Conservation (phyloP, 768 basidiomycete species). For the Podaxis rugospora region DNA sequence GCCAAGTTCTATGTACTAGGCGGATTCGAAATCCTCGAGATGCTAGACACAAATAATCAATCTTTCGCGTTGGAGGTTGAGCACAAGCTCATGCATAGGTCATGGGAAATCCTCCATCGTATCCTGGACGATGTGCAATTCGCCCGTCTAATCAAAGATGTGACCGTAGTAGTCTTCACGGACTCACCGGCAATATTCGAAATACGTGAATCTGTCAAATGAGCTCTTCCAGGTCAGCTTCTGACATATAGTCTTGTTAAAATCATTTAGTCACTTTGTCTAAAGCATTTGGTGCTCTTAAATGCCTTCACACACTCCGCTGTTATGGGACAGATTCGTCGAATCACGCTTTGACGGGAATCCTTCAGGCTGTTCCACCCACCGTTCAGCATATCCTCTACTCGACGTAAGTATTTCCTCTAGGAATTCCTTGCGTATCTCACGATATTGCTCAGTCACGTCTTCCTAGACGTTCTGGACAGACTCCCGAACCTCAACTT, state of each 20-base stretch:
- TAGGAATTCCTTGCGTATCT: neutral
- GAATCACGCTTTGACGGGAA: slow-evolving; percentile 23
- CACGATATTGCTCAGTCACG: neutral
- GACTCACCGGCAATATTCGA: slow-evolving; percentile 33
- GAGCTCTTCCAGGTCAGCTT: neutral
- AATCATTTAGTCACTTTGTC: slow-evolving; percentile 26
- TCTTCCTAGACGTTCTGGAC: neutral
- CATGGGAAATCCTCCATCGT: slow-evolving; percentile 35
- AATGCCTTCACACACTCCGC: slow-evolving; percentile 31
- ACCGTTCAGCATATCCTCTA: slow-evolving; percentile 17
- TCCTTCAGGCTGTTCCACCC: slow-evolving; percentile 26
- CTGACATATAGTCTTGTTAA: neutral
- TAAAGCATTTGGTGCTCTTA: slow-evolving; percentile 26
- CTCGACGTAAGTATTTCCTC: neutral
- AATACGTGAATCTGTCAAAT: slow-evolving; percentile 21
- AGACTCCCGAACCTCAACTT: slow-evolving; percentile 1
- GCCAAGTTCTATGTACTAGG: slow-evolving; percentile 35
- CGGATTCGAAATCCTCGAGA: slow-evolving; percentile 18
- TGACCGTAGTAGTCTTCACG: slow-evolving; percentile 32
- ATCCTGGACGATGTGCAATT: slow-evolving; percentile 30
- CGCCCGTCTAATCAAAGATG: slow-evolving; percentile 28
- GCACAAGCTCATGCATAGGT: slow-evolving; percentile 27
- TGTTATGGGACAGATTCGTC: slow-evolving; percentile 28
- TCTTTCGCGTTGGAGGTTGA: slow-evolving; percentile 25
- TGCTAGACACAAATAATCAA: slow-evolving; percentile 27